These are phyloP conservation scores for Pulicaria dysenterica DNA, from an alignment of 129 eudicot species.

Conservation along the genomic window DNA sequence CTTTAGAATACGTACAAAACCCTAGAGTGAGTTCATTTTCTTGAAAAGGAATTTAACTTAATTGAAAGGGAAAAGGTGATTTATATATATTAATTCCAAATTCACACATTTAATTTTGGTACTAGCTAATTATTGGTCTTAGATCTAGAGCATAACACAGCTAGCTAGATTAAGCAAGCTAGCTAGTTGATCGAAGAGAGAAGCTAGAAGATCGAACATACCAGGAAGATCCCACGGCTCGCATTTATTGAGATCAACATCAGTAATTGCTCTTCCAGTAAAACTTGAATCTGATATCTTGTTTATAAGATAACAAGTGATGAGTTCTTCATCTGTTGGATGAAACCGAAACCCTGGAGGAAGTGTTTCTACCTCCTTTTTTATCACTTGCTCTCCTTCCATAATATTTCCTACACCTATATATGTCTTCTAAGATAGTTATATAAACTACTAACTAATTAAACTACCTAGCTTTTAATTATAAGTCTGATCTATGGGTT, in stretches of 20 bases:
- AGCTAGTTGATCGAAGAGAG: not conserved
- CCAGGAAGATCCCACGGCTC: slow-evolving; percentile 68
- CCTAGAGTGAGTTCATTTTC: slow-evolving; percentile 21
- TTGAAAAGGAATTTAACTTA: too few species aligned
- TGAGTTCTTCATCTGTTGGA: slow-evolving; percentile 54
- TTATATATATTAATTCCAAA: not conserved
- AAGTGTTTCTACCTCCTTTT: slow-evolving; percentile 43
- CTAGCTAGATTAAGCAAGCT: not conserved
- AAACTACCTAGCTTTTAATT: slow-evolving; percentile 7
- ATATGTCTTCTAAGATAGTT: slow-evolving; percentile 12
- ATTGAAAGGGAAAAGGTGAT: not conserved
- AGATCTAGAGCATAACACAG: not conserved
- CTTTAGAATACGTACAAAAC: slow-evolving; percentile 17
- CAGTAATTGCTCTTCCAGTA: slow-evolving; percentile 50
- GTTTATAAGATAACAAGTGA: slow-evolving; percentile 46
- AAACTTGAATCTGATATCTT: slow-evolving; percentile 50
- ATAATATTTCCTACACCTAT: slow-evolving; percentile 18
- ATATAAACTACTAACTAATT: slow-evolving; percentile 23
- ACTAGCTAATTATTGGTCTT: not conserved
- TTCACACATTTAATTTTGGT: not conserved
- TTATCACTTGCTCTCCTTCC: slow-evolving; percentile 40
- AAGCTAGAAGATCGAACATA: slow-evolving; percentile 5
- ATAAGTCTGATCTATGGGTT: not conserved
- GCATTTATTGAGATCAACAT: slow-evolving; percentile 54
- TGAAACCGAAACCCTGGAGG: slow-evolving; percentile 61